Percentiles rank a stretch among this genome's conserved stretches.
Evolutionary conservation across 2,329 filamentous ascomycete species (phyloP).

Genomic region (Cladophialophora immunda): DNA sequence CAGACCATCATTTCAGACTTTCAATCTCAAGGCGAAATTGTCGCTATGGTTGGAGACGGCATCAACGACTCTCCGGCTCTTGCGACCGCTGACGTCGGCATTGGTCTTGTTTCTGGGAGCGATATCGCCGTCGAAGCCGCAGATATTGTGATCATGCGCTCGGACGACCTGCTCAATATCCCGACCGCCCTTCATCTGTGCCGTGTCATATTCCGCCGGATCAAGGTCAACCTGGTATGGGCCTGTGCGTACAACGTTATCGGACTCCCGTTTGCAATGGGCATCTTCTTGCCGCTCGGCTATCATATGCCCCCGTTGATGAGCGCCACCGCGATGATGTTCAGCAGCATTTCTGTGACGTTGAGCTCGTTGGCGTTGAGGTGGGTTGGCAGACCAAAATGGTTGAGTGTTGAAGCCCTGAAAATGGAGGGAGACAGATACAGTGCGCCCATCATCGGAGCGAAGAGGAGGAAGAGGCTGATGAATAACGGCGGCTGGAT

Average conservation of each 20-base stretch:
- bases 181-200: conserved; percentile 84
- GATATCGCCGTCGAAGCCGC: conserved; percentile 98
- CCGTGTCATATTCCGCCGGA: conserved; percentile 85
- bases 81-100: conserved; percentile 89
- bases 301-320: conserved; percentile 85
- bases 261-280: conserved; percentile 96
- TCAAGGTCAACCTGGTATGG: conserved; percentile 93
- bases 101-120: conserved; percentile 89
- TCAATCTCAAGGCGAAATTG: conserved; percentile 76
- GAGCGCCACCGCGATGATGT: conserved; percentile 94
- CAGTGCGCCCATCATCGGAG: conserved; percentile 32
- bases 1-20: conserved; percentile 82
- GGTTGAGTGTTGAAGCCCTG: conserved; percentile 79
- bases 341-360: conserved; percentile 89
- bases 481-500: conserved; percentile 1
- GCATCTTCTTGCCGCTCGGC: conserved; percentile 89
- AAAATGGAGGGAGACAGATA: conserved; percentile 62
- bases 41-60: conserved; percentile 97
- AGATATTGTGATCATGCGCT: conserved; percentile 93
- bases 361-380: conserved; percentile 83
- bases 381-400: conserved; percentile 82
- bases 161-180: conserved; percentile 91
- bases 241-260: conserved; percentile 92
- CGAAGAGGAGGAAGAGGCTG: conserved; percentile 13
- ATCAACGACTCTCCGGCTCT: conserved; percentile 98